Conservation (phyloP, 192 early-diverging fungal species). For the Coemansia sp. region DNA sequence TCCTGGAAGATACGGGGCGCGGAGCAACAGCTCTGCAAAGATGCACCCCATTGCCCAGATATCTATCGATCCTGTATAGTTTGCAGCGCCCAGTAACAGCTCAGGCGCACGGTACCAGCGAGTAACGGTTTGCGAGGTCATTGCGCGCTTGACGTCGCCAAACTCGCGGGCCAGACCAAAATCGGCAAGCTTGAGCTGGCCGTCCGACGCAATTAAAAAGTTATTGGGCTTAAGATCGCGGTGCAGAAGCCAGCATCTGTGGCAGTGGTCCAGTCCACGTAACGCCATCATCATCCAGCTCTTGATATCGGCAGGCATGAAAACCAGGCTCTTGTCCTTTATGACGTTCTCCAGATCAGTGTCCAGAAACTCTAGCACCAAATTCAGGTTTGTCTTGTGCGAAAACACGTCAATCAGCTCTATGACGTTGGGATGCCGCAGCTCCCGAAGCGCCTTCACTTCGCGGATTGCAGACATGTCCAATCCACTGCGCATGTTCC, state of each 20-base stretch:
- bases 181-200: constrained; percentile 95
- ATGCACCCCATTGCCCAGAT: constrained; percentile 98
- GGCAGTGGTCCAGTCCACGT: constrained; percentile 89
- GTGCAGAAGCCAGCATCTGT: constrained; percentile 87
- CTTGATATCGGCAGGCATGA: constrained; percentile 91
- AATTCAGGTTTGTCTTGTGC: constrained; percentile 86
- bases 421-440: constrained; percentile 90
- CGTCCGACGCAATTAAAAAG: constrained; percentile 76
- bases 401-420: constrained; percentile 94
- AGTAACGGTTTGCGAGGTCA: constrained; percentile 96
- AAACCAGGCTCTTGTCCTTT: constrained; percentile 86
- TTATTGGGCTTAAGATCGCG: constrained; percentile 92
- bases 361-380: constrained; percentile 93
- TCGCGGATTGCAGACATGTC: constrained; percentile 96
- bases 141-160: constrained; percentile 73
- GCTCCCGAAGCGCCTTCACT: constrained; percentile 89
- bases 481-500: constrained; percentile 88
- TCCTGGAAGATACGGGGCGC: constrained; percentile 86
- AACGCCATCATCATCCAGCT: constrained; percentile 98
- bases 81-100: constrained; percentile 82
- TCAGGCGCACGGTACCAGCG: constrained; percentile 98
- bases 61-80: constrained; percentile 88
- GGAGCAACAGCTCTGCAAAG: constrained; percentile 95
- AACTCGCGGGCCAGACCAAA: constrained; percentile 98
- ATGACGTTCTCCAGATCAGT: constrained; percentile 96